Evolutionary conservation across 345 rosid genomes (phyloP).

Genomic region (Bruguiera gymnorhiza): DNA sequence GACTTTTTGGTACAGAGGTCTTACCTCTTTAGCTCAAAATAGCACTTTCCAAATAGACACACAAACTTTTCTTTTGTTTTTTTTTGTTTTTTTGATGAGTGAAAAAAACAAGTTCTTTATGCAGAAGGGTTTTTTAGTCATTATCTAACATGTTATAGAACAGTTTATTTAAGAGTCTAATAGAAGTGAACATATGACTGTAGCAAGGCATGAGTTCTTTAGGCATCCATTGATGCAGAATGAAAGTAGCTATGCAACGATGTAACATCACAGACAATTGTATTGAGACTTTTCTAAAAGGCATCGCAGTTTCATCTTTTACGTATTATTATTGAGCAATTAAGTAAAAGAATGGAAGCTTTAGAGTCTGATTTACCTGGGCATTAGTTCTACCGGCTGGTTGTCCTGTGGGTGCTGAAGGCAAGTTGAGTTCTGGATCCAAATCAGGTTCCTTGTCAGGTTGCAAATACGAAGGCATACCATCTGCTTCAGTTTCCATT

Average conservation of each 20-base stretch:
- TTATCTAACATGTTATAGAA: no score
- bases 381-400: slow-evolving; percentile 54
- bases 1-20: no score
- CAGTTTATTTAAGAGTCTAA: no score
- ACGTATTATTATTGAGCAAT: neutral
- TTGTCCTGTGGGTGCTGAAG: slow-evolving; percentile 70
- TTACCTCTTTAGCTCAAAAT: no score
- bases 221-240: neutral
- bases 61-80: no score
- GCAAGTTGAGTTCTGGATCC: slow-evolving; percentile 72
- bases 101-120: no score
- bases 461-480: slow-evolving; percentile 93
- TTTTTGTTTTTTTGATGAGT: no score
- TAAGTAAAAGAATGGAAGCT: neutral
- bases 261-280: neutral
- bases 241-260: neutral
- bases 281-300: no score
- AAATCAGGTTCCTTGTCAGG: slow-evolving; percentile 78
- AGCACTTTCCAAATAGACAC: no score
- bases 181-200: no score
- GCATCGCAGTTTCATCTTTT: neutral
- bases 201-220: neutral
- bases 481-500: slow-evolving; percentile 73
- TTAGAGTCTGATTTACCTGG: slow-evolving; percentile 46
- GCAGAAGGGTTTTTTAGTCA: no score